Conservation (phyloP, 2,329 filamentous ascomycete species). For the Pyrenophora graminea region DNA sequence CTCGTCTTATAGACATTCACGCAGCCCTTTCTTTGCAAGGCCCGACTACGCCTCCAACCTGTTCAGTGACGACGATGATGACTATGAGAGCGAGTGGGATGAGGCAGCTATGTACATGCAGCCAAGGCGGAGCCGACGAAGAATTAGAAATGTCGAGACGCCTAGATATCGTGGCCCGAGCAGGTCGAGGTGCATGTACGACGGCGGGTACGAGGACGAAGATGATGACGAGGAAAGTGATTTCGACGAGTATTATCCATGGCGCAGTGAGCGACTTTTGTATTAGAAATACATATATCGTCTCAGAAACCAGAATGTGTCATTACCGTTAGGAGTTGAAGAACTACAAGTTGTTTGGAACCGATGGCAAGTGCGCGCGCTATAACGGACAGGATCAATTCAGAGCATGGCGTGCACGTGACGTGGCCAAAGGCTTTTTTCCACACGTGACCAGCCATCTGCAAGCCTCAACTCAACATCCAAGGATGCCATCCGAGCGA, state of each 20-base stretch:
- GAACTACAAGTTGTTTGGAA: too few relatives aligned
- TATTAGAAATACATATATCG: too few relatives aligned
- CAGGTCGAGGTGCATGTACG: slow-evolving; percentile 11
- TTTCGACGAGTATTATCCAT: slow-evolving; percentile 1
- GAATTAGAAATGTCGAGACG: neutral
- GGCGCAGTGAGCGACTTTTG: neutral
- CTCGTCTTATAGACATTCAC: neutral
- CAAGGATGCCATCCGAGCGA: too few relatives aligned
- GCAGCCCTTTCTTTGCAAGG: slow-evolving; percentile 1
- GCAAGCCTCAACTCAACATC: too few relatives aligned
- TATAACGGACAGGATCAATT: too few relatives aligned
- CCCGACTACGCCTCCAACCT: neutral
- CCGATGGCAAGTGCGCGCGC: too few relatives aligned
- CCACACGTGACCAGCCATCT: too few relatives aligned
- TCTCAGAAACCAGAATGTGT: too few relatives aligned
- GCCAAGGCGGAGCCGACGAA: neutral
- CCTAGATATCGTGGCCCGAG: slow-evolving; percentile 1
- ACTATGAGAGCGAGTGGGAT: slow-evolving; percentile 17
- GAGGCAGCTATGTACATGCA: neutral
- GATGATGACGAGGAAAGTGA: slow-evolving; percentile 7
- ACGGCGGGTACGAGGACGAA: slow-evolving; percentile 20
- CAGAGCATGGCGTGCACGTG: too few relatives aligned
- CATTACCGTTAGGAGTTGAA: too few relatives aligned
- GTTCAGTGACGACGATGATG: slow-evolving; percentile 11
- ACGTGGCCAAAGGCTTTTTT: too few relatives aligned